A percentile compares a stretch with the other conserved stretches of the same genome.
Evolutionary conservation across 441 rosid species (phyloP).

Genomic region (Cnidoscolus chayamansa): DNA sequence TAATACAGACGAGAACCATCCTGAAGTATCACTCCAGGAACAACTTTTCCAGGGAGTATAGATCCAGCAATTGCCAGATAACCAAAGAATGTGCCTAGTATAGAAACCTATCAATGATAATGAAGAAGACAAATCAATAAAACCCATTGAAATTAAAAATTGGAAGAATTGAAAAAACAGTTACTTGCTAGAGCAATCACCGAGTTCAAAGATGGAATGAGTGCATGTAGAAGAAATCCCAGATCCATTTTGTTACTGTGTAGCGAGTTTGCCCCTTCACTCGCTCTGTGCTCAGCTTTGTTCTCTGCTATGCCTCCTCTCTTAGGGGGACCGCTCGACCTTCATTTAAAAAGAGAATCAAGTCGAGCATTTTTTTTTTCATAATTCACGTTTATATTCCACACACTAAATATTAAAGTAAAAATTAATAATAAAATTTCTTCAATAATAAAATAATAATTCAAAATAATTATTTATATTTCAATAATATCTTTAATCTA

Average conservation of each 20-base stretch:
- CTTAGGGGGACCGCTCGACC: too few relatives aligned
- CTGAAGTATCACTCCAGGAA: slow-evolving; percentile 59
- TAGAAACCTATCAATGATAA: slow-evolving; percentile 36
- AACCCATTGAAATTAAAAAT: neutral
- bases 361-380: too few relatives aligned
- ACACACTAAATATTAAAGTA: too few relatives aligned
- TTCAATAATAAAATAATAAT: too few relatives aligned
- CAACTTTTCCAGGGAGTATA: slow-evolving; percentile 60
- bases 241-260: slow-evolving; percentile 51
- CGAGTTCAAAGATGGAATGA: slow-evolving; percentile 63
- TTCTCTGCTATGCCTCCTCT: too few relatives aligned
- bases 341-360: too few relatives aligned
- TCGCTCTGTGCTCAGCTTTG: too few relatives aligned
- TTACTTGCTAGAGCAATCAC: slow-evolving; percentile 34
- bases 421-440: too few relatives aligned
- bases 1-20: slow-evolving; percentile 71
- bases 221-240: slow-evolving; percentile 35
- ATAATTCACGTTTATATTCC: too few relatives aligned
- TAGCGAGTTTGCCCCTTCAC: neutral
- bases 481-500: too few relatives aligned
- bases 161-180: neutral
- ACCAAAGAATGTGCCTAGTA: slow-evolving; percentile 46
- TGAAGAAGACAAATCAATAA: neutral
- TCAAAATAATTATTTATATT: too few relatives aligned
- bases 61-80: slow-evolving; percentile 80